Evolutionary conservation across 495 filamentous ascomycete genomes (phyloP).

Genomic region (Xanthoparmelia taractica): DNA sequence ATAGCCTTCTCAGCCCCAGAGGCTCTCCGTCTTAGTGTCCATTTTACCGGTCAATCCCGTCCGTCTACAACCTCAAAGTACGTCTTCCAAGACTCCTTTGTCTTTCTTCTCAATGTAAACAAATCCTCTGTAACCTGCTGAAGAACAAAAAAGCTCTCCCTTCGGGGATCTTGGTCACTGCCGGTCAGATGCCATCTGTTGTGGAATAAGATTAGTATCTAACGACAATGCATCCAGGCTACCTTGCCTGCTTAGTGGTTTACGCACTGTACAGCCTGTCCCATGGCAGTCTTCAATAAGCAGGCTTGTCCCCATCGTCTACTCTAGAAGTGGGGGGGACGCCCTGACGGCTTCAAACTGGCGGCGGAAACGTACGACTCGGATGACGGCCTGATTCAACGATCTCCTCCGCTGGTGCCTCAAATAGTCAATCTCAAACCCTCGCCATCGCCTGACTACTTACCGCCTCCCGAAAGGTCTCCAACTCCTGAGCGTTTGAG

Average conservation of each 20-base stretch:
- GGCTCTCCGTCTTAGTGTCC: constrained; percentile 8
- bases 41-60: constrained; percentile 7
- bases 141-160: background rate
- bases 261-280: background rate
- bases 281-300: constrained; percentile 9
- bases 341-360: constrained; percentile 25
- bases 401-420: constrained; percentile 27
- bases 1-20: constrained; percentile 9
- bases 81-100: background rate
- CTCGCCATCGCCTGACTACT: constrained; percentile 27
- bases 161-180: background rate
- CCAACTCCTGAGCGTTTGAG: constrained; percentile 24
- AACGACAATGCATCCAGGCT: constrained; percentile 1
- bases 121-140: background rate
- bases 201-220: background rate
- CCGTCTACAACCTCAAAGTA: constrained; percentile 6
- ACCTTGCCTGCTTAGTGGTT: background rate
- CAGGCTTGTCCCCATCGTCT: constrained; percentile 6
- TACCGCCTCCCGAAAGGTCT: constrained; percentile 18
- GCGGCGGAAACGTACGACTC: constrained; percentile 38
- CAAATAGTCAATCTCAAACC: constrained; percentile 27
- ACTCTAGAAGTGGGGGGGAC: constrained; percentile 21
- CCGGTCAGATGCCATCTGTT: background rate
- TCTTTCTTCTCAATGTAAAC: background rate
- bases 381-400: constrained; percentile 35